Base-by-base conservation (phyloP, 2,329 filamentous ascomycete genomes). In the Chaetoscypha palmicola region DNA sequence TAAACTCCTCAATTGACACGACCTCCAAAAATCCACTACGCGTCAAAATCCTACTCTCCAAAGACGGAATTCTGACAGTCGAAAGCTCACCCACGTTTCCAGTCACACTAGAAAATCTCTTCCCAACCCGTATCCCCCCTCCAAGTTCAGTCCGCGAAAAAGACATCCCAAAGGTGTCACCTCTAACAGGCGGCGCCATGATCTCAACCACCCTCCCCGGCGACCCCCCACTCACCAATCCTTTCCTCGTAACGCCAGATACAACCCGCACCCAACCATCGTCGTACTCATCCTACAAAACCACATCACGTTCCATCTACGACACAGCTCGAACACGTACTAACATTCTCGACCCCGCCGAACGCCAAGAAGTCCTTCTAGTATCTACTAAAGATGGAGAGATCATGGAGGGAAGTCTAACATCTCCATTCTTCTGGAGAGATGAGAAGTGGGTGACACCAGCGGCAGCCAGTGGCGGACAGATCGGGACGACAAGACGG, bases 261-360 rank as follows among this genome's bases (percentile, higher is more conserved):
- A 65, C 66, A 0, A 46, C 65, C 21, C 57, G 67, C 3, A 83
- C 73, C 0, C 56, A 61, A 0, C 68, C 72, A 0, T 72, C 72
- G 0, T 73, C 78, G n/a, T 85, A 83, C 58, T 95, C 90, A 0
- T 80, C 82, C 46, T 86, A 85, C 68, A 97, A 98, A 64, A 97
- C 91, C 0, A 92, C 86, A 0, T 69, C 73, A 37, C 78, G 91
- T 11, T 67, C 70, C 8, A 71, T 80, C 60, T 97, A 97, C 62
- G 77, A 85, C 35, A 68, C 67, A 2, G 86, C 88, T 1, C 77
- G 89, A 7, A 58, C 66, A 20, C 73, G 86, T 11, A 76, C 74
- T 1, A 67, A 68, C 0, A 77, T 91, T 37, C 59, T 50, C 33
- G 65, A 62, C 7, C 58, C 53, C 43, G 37, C 65, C 0, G 72